These are phyloP conservation scores for Boletus patriciae DNA, from an alignment of 768 basidiomycete genomes.

Conservation along the genomic window DNA sequence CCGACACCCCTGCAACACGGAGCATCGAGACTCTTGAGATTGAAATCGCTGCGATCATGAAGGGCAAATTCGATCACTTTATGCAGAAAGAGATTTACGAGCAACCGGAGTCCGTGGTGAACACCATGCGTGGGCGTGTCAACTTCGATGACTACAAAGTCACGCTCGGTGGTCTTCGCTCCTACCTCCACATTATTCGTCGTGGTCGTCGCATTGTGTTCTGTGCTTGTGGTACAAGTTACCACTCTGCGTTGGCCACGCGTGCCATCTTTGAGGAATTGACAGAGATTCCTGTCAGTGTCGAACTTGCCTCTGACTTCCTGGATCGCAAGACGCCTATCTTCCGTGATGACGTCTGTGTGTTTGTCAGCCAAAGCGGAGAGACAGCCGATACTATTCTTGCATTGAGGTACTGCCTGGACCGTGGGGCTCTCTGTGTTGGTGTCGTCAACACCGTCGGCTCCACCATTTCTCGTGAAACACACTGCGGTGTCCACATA, in stretches of 20 bases:
- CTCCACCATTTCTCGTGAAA: conserved; percentile 95
- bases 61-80: conserved; percentile 99
- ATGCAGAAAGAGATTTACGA: conserved; percentile 99
- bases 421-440: conserved; percentile 93
- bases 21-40: conserved; percentile 98
- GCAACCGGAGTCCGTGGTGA: conserved; percentile 98
- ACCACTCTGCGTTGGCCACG: conserved; percentile 95
- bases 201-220: conserved; percentile 94
- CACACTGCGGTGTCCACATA: conserved; percentile 99
- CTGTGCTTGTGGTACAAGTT: conserved; percentile 97
- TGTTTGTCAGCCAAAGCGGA: conserved; percentile 96
- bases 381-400: conserved; percentile 99
- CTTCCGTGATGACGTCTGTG: conserved; percentile 96
- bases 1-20: conserved; percentile 65
- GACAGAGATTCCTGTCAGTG: conserved; percentile 96
- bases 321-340: conserved; percentile 98
- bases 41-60: conserved; percentile 99
- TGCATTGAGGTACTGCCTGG: conserved; percentile 93
- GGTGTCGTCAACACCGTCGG: conserved; percentile 99
- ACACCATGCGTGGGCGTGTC: conserved; percentile 99
- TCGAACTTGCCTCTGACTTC: conserved; percentile 98
- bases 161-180: conserved; percentile 92
- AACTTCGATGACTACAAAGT: conserved; percentile 93
- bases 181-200: conserved; percentile 93
- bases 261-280: conserved; percentile 98